Base-by-base conservation (phyloP, 1,284 basidiomycete species). In the Malassezia dermatis region DNA sequence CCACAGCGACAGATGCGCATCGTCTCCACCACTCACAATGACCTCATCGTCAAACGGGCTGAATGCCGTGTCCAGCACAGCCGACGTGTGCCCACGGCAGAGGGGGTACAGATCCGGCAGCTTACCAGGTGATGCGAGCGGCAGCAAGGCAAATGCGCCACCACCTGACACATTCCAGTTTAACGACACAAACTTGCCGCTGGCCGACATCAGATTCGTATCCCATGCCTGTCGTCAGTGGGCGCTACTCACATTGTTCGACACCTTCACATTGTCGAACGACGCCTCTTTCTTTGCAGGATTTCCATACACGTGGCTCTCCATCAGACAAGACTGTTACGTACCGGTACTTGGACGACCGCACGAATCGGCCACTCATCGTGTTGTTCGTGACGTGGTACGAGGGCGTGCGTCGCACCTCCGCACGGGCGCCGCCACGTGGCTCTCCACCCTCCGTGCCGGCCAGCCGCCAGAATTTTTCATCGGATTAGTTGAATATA, bases 51-150 rank as follows among this genome's bases (percentile, higher is more conserved):
- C 85, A 75, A 94, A 90, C 1, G 91, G 91, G 0, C 86, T 89
- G 88, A 90, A 98, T 66, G 88, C 88, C 0, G 93, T 96, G 77
- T 96, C 93, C 48, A 96, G 85, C n/a, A 89, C 87, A 31, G 86
- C 78, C 0, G 84, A 86, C 7, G 84, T 84, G 70, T 82, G 81
- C 28, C 85, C 86, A 55, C 93, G 84, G 23, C 89, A 89, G 45
- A 98, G 82, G 0, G 93, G 93, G 51, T 95, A 82, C 65, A 86
- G 82, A 72, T 98, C 93, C 3, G 90, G 91, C 28, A 96, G 81
- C 76, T 91, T 78, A 48, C 77, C 77, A 0, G 72, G 69, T 15
- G 63, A 56, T 31, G 67, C 62, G 30, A 88, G 78, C 0, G 93
- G 93, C 11, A 95, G 79, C 68, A 98, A 84, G 19, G 85, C 86